phyloP scores from a whole-genome alignment of 2,329 filamentous ascomycete species.

The Microdochium bolleyi region DNA sequence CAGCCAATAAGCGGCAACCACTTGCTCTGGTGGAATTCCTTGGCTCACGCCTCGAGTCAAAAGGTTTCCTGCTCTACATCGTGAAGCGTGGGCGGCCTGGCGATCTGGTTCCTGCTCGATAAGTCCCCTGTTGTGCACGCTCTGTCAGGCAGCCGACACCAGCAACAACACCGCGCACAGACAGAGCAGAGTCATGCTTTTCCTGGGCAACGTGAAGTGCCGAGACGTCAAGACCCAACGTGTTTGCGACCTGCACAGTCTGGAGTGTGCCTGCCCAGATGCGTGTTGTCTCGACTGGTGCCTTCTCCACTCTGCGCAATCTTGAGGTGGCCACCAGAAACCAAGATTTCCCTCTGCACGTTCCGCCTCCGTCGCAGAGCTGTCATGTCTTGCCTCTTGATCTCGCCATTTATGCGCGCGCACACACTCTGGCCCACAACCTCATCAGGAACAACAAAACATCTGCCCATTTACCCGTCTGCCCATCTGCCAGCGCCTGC shows the following conservation, averaged over 20 bases:
- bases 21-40: background rate
- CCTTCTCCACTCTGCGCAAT: background rate
- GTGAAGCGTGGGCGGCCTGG: background rate
- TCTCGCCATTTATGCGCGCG: background rate
- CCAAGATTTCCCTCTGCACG: background rate
- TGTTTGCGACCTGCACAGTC: no score
- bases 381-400: background rate
- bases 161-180: no score
- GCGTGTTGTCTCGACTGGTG: background rate
- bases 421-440: background rate
- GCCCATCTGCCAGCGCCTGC: no score
- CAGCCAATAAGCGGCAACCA: background rate
- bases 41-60: background rate
- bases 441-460: background rate
- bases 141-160: no score
- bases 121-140: no score
- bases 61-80: background rate
- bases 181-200: no score
- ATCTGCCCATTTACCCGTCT: no score
- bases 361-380: background rate
- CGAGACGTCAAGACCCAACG: no score
- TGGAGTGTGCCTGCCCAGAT: background rate
- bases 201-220: no score
- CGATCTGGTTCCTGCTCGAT: no score
- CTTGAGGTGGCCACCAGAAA: background rate